A percentile compares a stretch with the other conserved stretches of the same genome.
Evolutionary conservation across 805 yeast species (phyloP).

Genomic region (Candida caryicola): DNA sequence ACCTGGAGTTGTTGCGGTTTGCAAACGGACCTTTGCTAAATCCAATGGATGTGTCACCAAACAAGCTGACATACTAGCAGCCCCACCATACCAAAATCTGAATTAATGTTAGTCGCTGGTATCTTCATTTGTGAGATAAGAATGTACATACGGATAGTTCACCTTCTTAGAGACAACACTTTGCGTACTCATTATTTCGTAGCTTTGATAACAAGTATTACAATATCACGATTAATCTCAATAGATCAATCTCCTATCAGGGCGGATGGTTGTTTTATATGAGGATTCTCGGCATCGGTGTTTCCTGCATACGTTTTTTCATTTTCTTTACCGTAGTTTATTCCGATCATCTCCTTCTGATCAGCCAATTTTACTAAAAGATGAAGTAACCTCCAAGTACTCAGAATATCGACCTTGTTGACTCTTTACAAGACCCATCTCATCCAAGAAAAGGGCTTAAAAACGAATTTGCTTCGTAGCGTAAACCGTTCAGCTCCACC

Average conservation of each 20-base stretch:
- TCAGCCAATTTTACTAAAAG: no score
- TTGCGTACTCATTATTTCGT: not conserved
- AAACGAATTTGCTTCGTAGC: not conserved
- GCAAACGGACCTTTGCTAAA: conserved; percentile 81
- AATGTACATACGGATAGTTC: conserved; percentile 12
- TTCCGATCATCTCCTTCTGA: not conserved
- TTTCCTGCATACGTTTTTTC: not conserved
- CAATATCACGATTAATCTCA: not conserved
- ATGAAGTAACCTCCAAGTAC: no score
- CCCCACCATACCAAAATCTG: conserved; percentile 66
- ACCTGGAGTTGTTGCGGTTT: conserved; percentile 69
- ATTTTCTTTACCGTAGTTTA: not conserved
- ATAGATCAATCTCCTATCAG: not conserved
- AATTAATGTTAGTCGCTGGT: conserved; percentile 8
- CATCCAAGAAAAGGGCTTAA: no score
- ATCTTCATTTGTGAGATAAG: not conserved
- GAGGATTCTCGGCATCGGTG: not conserved
- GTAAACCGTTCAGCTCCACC: not conserved
- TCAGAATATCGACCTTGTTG: no score
- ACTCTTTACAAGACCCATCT: not conserved
- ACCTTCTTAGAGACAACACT: conserved; percentile 7
- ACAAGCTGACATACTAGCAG: conserved; percentile 66
- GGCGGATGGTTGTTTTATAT: not conserved
- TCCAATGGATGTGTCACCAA: conserved; percentile 78
- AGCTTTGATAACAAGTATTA: not conserved